Evolutionary conservation across 306 rosid species (phyloP), one percentile per base, ranked within the genome.

Genomic region (Hippophae tibetana): DNA sequence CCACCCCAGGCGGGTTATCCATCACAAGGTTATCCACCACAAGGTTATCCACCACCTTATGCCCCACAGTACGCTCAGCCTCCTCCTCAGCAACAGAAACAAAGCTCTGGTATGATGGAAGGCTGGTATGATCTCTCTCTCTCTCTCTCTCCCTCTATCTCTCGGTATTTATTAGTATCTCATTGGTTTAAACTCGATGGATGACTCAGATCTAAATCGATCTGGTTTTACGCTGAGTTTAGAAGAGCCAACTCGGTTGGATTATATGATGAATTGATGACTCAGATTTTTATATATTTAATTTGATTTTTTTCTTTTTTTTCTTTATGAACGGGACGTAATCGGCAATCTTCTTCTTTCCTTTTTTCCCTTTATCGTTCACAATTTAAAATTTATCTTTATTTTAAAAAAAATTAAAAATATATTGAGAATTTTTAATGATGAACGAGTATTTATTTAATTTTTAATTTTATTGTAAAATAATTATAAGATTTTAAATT

Each of bases 41-140:
- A 69, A 54, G 72, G 71, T 13, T 69, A 75, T 51, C 79, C 80
- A 31, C 84, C 38, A 56, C 83, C 81, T 0, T 90, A 87, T 42
- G 96, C 84, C 0, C 94, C 96, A 18, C 95, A 82, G 73, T 92
- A 87, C 63, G 81, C 78, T 63, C 95, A 79, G 74, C 96, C 85
- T 59, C 96, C 95, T 8, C 95, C 58, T 0, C 79, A 60, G 1
- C 82, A 71, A 2, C 67, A 57, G 47, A 68, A 69, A 41, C 0
- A 45, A 6, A 43, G 79, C 42, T 1, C 65, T 26, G 96, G 99
- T 49, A 52, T 79, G 42, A 0, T 92, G 64, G 93, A 87, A 76
- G 96, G 96, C 70, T 92, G 99, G 99, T 92, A 56, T 25, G 68
- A 53, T 5, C 7, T 44, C 46, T 48, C 23, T 57, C 43, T 56